Base-by-base conservation (phyloP, 2,329 filamentous ascomycete genomes). In the Davidsoniella neocaledoniae region DNA sequence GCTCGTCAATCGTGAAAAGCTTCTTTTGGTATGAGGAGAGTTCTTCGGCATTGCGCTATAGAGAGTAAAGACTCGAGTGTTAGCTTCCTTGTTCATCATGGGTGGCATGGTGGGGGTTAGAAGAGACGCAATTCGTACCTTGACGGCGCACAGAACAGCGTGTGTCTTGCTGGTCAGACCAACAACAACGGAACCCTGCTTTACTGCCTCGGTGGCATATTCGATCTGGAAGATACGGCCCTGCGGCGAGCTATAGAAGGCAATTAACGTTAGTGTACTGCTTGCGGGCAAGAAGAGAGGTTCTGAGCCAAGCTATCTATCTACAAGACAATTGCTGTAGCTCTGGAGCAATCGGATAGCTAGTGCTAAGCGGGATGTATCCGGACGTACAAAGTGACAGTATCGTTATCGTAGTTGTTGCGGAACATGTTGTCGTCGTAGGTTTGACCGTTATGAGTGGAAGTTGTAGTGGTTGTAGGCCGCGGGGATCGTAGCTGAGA, bases 321-420 rank as follows among this genome's bases (percentile, higher is more conserved):
- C 21, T 23, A 5, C 43, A 29, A 14, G 17, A 25, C 25, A 10
- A 36, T 23, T 25, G 19, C 44, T 46, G 19, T 16, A 19, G 44
- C 36, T 23, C 10, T 25, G 8, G 26, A 19, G 36, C 25, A 17
- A 46, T n/a, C 21, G 29, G 16, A 25, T 12, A n/a, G 33, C 17
- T 1, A 25, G 25, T 16, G 33, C 38, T 39, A 8, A 10, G 39
- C 16, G 19, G 39, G 17, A n/a, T n/a, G 12, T 25, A 10, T 25
- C 9, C 16, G 56, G 63, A 69, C 81, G 70, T 76, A 94, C 87
- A 96, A 98, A 70, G 91, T 98, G 70, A 96, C 88, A 56, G 90
- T 94, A 70, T 98, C 91, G 79, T 98, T 98, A 73, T 98, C 91
- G 76, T 98, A 98, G 71, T 96, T 96, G 76, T 98, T 98, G 70